Evolutionary conservation across 768 basidiomycete genomes (phyloP), one percentile per base, ranked within the genome.

Genomic region (Suillus cothurnatus): DNA sequence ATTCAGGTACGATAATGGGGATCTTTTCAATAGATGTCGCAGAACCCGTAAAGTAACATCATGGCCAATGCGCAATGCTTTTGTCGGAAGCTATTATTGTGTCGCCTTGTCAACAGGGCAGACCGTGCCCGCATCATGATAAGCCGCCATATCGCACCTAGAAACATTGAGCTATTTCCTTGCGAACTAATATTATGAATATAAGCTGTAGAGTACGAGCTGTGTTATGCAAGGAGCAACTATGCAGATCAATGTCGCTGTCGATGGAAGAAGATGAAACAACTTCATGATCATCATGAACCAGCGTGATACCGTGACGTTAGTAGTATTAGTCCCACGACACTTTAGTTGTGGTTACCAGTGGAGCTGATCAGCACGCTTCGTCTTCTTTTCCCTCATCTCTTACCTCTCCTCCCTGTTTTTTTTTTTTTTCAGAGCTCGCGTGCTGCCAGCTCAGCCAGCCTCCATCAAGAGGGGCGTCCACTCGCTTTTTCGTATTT

Each of bases 381-480:
- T 36, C 12, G 12, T 58, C 36, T 58, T 52, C 32, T 6, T n/a
- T 38, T 21, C 23, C 39, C 6, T 41, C 34, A 38, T 59, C 26
- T 23, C 38, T 59, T 4, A 1, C 41, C 39, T 59, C 23, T 38
- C 8, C 28, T 41, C 19, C 38, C 39, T 41, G 2, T 39, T 57
- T 55, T 21, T 57, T 55, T 21, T 38, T 41, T 41, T 58, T 59
- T 41, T 41, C 58, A 59, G 39, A 41, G 39, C 39, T 59, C 19
- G 52, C 9, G 52, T 9, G 58, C 58, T 59, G 58, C 39, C 26
- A 59, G 57, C 36, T 58, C 26, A 58, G 58, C 58, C 28, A 31
- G 58, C 19, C 58, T 59, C 58, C 58, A 59, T 28, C 58, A 39
- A 59, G 58, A 59, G 58, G 41, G 58, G 58, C 39, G 58, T 59